Evolutionary conservation across 2,329 filamentous ascomycete genomes (phyloP), one percentile per base, ranked within the genome.

Genomic region (Aureobasidium sp.): DNA sequence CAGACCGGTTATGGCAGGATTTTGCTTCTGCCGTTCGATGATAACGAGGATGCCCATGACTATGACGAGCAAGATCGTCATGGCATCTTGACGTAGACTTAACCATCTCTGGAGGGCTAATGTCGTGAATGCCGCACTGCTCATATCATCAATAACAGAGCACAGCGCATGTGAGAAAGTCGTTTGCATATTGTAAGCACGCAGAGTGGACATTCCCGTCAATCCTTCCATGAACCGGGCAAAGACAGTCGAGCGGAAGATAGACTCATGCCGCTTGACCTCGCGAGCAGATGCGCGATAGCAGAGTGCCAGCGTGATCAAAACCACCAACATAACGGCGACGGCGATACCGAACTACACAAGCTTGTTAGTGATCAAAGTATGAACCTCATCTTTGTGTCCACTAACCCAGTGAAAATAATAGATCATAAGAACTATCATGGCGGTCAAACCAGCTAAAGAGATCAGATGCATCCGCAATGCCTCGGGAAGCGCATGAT

Each of bases 31-130:
- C 20, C 92, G 87, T 27, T 89, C 92, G 0, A 93, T 97, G 32
- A 97, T 90, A 37, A 97, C 92, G 20, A 99, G 79, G 64, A 97
- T 92, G 55, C 90, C 91, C 1, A 88, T 90, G 0, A 88, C 88
- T 71, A 97, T 94, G n/a, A 97, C 91, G 2, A 99, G 81, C 17
- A 89, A 70, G 65, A 89, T 92, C 20, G 92, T 91, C 59, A 97
- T 90, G 43, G 87, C 78, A 72, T 97, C 94, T 1, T 97, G 81
- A 4, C 94, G 87, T 2, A 92, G 79, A 10, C 89, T 90, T 17
- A 97, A 81, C 93, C 93, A 99, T 41, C 94, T 84, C 76, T 97
- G 93, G 71, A 97, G 97, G 4, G 90, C 89, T 72, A 95, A 97
- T 0, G 93, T 97, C 39, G 97, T 81, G 73, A 91, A 99, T 75